Evolutionary conservation across 345 rosid species (phyloP), one percentile per base, ranked within the genome.

Genomic region (Eucalyptus polyanthemos): DNA sequence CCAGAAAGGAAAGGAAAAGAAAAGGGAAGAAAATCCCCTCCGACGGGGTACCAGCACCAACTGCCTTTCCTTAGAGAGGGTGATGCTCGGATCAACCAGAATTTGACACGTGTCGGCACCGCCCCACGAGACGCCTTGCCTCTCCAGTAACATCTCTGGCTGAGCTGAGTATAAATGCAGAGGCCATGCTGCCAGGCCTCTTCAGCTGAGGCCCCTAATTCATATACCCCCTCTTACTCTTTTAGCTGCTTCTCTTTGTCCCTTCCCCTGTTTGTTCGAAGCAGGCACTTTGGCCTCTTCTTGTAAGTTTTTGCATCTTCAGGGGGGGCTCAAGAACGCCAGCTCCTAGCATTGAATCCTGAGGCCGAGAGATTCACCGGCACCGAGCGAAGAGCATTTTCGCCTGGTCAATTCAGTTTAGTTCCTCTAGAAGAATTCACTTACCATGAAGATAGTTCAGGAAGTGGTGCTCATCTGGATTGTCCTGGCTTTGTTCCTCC

Each of bases 41-140:
- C 92, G 17, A 86, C 87, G 89, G 89, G 50, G 53, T 88, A 14
- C 47, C 40, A 16, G 22, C 45, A 87, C 86, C 76, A 67, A 11
- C 56, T 37, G 81, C 31, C 34, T 40, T 88, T 88, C 87, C 76
- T 54, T 34, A 31, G 87, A 65, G 67, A 83, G 17, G 80, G 24
- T 7, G 50, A 85, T 11, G 53, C 89, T 16, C 13, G 40, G 27
- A 89, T 92, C 94, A 92, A 92, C 92, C 62, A 69, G 44, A 87
- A 86, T 58, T 53, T 49, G 89, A 94, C 96, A 93, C 96, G 94
- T 94, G 97, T 92, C 91, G 6, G 22, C 87, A 45, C 34, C 67
- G 56, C 88, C 89, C 85, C 15, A 24, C 85, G 29, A 40, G 47
- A 40, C 47, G 7, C 85, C 44, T 40, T 21, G 24, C 85, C 85